phyloP scores from a whole-genome alignment of 2,329 filamentous ascomycete genomes.

The Cryoendolithus antarcticus region DNA sequence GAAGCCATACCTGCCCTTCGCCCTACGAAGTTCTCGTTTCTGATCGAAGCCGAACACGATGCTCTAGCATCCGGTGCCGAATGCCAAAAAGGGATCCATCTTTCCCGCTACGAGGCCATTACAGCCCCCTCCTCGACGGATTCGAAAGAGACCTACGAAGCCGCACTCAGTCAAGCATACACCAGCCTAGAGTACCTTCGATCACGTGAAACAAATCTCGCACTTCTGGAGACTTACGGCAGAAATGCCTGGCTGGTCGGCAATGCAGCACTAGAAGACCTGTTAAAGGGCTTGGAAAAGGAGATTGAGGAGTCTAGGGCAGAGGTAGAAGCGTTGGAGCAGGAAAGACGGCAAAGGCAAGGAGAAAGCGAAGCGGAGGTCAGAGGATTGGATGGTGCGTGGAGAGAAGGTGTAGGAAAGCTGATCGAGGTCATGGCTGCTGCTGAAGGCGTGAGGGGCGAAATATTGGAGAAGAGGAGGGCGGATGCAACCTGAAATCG shows the following conservation, averaged over 20 bases:
- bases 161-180: slow-evolving; percentile 44
- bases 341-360: slow-evolving; percentile 57
- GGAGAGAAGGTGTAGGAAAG: slow-evolving; percentile 65
- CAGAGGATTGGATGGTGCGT: slow-evolving; percentile 58
- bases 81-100: slow-evolving; percentile 60
- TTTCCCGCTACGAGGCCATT: slow-evolving; percentile 71
- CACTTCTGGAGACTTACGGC: slow-evolving; percentile 66
- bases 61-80: slow-evolving; percentile 55
- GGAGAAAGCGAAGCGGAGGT: slow-evolving; percentile 62
- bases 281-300: slow-evolving; percentile 56
- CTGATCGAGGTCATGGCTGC: slow-evolving; percentile 82
- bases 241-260: slow-evolving; percentile 85
- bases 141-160: slow-evolving; percentile 35
- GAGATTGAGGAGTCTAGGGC: slow-evolving; percentile 58
- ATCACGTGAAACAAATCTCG: slow-evolving; percentile 47
- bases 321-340: slow-evolving; percentile 62
- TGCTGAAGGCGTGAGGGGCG: slow-evolving; percentile 55
- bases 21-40: slow-evolving; percentile 47
- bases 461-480: slow-evolving; percentile 54
- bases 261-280: slow-evolving; percentile 67
- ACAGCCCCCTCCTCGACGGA: slow-evolving; percentile 39
- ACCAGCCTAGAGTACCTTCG: slow-evolving; percentile 46
- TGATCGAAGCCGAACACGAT: slow-evolving; percentile 55
- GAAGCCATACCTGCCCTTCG: slow-evolving; percentile 44
- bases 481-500: slow-evolving; percentile 18